phyloP scores from a whole-genome alignment of 768 basidiomycete species.

The Leccinellum luteum region DNA sequence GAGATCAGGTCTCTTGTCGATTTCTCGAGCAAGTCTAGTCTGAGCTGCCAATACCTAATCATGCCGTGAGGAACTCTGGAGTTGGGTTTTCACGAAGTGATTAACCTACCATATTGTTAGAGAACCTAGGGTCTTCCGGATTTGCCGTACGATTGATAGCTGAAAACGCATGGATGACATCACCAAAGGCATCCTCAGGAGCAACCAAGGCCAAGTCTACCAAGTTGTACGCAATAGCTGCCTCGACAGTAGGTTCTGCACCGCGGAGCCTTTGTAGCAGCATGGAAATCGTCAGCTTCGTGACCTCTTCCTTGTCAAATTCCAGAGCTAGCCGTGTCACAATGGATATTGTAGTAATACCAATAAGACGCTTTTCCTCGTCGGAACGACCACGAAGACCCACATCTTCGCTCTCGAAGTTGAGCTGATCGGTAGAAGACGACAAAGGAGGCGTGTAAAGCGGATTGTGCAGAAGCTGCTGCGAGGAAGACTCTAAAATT shows the following conservation, averaged over 20 bases:
- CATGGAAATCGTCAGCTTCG: constrained; percentile 88
- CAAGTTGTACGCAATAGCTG: constrained; percentile 87
- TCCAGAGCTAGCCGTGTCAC: constrained; percentile 87
- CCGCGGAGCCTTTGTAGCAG: constrained; percentile 81
- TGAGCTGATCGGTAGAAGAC: constrained; percentile 44
- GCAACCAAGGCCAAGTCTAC: constrained; percentile 85
- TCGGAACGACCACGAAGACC: constrained; percentile 70
- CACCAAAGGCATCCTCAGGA: constrained; percentile 71
- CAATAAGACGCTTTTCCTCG: constrained; percentile 80
- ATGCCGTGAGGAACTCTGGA: neutral
- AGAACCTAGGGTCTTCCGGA: constrained; percentile 82
- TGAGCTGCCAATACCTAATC: constrained; percentile 83
- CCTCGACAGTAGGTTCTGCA: constrained; percentile 85
- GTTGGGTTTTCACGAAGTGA: neutral
- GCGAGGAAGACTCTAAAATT: constrained; percentile 51
- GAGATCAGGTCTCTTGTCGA: constrained; percentile 70
- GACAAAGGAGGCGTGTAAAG: constrained; percentile 33
- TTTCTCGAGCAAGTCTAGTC: constrained; percentile 81
- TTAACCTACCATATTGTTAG: constrained; percentile 77
- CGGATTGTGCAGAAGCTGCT: constrained; percentile 42
- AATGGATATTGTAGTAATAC: constrained; percentile 89
- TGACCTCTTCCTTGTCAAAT: constrained; percentile 84
- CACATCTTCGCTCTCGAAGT: constrained; percentile 57
- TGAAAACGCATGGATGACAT: constrained; percentile 84
- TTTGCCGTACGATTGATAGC: constrained; percentile 83